A percentile compares a stretch with the other conserved stretches of the same genome.
phyloP scores from a whole-genome alignment of 2,329 filamentous ascomycete species.

The Pezicula carpinea region DNA sequence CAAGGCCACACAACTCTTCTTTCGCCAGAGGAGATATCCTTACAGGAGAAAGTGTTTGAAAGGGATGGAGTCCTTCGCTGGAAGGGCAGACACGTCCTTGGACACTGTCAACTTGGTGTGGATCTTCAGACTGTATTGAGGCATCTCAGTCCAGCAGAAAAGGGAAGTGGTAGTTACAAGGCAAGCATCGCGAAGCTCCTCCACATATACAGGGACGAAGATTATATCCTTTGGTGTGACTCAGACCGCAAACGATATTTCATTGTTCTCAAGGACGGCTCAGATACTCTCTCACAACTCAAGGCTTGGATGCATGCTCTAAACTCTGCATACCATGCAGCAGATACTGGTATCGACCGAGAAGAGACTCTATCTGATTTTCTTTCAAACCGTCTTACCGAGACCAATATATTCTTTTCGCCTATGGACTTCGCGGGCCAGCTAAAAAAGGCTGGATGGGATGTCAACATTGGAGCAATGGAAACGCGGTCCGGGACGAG shows the following conservation, averaged over 20 bases:
- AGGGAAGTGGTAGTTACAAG: constrained; percentile 12
- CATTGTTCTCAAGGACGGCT: constrained; percentile 61
- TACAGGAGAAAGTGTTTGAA: constrained; percentile 53
- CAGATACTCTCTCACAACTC: constrained; percentile 44
- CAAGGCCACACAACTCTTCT: constrained; percentile 37
- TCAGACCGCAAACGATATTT: constrained; percentile 37
- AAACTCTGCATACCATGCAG: constrained; percentile 33
- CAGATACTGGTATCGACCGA: not conserved
- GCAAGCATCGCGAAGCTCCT: constrained; percentile 33
- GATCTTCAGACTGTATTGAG: constrained; percentile 29
- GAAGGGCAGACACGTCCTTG: constrained; percentile 39
- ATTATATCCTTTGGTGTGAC: constrained; percentile 59
- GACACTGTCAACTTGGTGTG: constrained; percentile 50
- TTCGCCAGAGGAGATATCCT: constrained; percentile 60
- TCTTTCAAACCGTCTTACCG: not conserved
- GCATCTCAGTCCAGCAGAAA: constrained; percentile 6
- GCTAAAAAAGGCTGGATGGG: constrained; percentile 54
- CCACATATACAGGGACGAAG: constrained; percentile 43
- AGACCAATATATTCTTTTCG: not conserved
- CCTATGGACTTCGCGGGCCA: constrained; percentile 23
- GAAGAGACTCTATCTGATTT: not conserved
- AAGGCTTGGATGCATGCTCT: constrained; percentile 61
- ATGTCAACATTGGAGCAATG: constrained; percentile 57
- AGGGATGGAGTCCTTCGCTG: constrained; percentile 62
- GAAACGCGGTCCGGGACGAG: constrained; percentile 56